Percentiles rank a stretch among this genome's conserved stretches.
These are phyloP conservation scores for Citropsis articulata DNA, from an alignment of 345 rosid genomes.

Conservation along the genomic window DNA sequence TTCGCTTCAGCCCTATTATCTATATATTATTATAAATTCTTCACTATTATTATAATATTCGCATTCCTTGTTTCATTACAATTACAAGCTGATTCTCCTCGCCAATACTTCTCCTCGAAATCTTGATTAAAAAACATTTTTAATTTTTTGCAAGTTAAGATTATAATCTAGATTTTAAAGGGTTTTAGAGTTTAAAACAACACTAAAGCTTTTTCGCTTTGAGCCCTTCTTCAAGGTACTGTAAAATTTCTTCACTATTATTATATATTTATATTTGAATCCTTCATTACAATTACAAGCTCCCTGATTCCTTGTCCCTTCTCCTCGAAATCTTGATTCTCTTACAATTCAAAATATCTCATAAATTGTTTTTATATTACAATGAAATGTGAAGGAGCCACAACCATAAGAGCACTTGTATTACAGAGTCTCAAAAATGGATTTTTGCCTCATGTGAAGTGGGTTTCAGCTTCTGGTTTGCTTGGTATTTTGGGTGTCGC, in stretches of 20 bases:
- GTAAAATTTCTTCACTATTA: background rate
- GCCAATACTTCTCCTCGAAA: background rate
- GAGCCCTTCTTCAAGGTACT: no score
- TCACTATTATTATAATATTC: background rate
- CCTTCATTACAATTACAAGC: background rate
- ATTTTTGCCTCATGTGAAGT: slow-evolving; percentile 21
- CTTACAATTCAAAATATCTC: background rate
- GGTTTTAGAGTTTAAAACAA: no score
- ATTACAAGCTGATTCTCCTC: background rate
- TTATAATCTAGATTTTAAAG: no score
- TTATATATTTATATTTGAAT: background rate
- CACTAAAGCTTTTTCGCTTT: no score
- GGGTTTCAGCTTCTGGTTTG: slow-evolving; percentile 43
- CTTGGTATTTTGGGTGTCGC: slow-evolving; percentile 53
- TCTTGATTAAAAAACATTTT: no score
- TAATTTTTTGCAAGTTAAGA: no score
- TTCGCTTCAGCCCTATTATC: no score
- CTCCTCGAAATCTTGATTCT: background rate
- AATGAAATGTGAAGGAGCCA: slow-evolving; percentile 1
- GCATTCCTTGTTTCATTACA: background rate
- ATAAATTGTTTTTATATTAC: background rate
- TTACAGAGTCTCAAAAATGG: slow-evolving; percentile 16
- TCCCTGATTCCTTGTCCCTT: background rate
- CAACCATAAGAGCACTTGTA: slow-evolving; percentile 3
- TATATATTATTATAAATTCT: no score